Evolutionary conservation across 768 basidiomycete species (phyloP), one percentile per base, ranked within the genome.

Genomic region (Boletellus sp.): DNA sequence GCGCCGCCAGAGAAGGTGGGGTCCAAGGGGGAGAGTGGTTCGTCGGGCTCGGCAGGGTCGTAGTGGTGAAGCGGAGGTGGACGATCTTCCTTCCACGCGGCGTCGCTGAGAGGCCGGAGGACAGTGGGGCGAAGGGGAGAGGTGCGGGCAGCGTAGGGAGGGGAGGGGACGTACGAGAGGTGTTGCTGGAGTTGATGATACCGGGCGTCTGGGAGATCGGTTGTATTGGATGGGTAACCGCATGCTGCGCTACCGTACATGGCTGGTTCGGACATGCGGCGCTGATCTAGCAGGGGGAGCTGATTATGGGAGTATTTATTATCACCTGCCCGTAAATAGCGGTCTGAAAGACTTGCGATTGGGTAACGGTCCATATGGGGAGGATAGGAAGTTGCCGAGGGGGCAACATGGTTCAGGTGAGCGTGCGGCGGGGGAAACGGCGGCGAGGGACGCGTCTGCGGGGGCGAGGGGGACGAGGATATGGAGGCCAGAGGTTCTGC

Each of bases 181-280:
- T 67, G 61, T 56, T 72, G 75, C 16, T 71, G 70, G 53, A 71
- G 72, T 45, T 75, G 74, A n/a, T 71, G 69, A 53, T 70, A 71
- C 49, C 69, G 75, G 50, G 56, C 63, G 43, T 65, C 54, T 42
- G 55, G 47, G 44, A 66, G 64, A 65, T 61, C 65, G 47, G 70
- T 48, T 47, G 65, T 40, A 50, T 68, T 67, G 35, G 67, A 47
- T 48, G 71, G 47, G 38, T 71, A 61, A 45, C 67, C 54, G 36
- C 70, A 55, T 61, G 79, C 73, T 46, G 74, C 54, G 63, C 71
- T 72, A 57, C 72, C 59, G 52, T 77, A 72, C 53, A 78, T 70
- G 47, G 79, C 69, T 41, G 84, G 82, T 63, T 85, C 83, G 60
- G 84, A 85, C 80, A 84, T 82, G 65, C 84, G 80, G 61, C 83